Percentiles rank a stretch among this genome's conserved stretches.
Conservation (phyloP, 805 yeast species). For the Candida palmyrensis region DNA sequence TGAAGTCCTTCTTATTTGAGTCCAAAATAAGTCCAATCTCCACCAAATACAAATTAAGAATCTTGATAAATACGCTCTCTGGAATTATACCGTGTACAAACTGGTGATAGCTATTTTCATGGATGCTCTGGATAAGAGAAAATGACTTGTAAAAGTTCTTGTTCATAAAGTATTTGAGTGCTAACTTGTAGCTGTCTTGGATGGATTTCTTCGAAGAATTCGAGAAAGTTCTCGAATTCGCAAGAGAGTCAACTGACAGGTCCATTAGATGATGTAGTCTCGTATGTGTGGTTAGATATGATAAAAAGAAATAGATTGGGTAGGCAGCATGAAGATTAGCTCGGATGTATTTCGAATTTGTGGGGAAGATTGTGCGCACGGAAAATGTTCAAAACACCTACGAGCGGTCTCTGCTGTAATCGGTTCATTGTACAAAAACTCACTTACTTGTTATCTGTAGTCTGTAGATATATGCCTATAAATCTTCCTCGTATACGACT, state of each 20-base stretch:
- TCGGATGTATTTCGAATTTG: background rate
- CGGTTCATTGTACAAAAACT: background rate
- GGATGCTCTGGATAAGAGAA: slow-evolving; percentile 18
- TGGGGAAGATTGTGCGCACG: background rate
- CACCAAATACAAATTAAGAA: slow-evolving; percentile 30
- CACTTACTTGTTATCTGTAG: background rate
- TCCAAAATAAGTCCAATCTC: slow-evolving; percentile 23
- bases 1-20: slow-evolving; percentile 5
- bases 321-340: background rate
- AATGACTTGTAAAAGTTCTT: slow-evolving; percentile 31
- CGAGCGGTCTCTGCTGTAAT: background rate
- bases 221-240: background rate
- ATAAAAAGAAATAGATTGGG: background rate
- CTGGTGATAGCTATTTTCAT: slow-evolving; percentile 15
- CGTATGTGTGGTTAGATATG: background rate
- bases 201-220: slow-evolving; percentile 1
- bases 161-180: slow-evolving; percentile 35
- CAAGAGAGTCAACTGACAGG: slow-evolving; percentile 1
- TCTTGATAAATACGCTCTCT: slow-evolving; percentile 27
- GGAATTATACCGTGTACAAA: slow-evolving; percentile 18
- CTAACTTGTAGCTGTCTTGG: slow-evolving; percentile 20
- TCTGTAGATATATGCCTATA: slow-evolving; percentile 1
- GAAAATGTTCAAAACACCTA: background rate
- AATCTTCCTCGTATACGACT: slow-evolving; percentile 11
- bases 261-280: slow-evolving; percentile 2